phyloP scores from a whole-genome alignment of 345 rosid species.

The Acer yangbiense region DNA sequence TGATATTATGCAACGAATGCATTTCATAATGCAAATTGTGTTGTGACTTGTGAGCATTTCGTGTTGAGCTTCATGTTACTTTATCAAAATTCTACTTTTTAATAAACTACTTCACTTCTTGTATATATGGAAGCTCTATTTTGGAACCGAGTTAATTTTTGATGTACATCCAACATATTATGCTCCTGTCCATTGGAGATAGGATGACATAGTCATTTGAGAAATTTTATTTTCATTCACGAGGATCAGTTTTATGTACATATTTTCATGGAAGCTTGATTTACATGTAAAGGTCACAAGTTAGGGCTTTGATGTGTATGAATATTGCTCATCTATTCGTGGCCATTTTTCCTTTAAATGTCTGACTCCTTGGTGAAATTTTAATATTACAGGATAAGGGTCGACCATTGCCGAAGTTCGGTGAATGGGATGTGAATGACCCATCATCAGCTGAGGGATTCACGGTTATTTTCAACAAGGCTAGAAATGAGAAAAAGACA shows the following conservation, averaged over 20 bases:
- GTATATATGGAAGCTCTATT: neutral
- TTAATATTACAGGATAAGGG: constrained; percentile 38
- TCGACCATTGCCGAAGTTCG: constrained; percentile 58
- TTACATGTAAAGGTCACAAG: neutral
- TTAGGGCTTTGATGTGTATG: neutral
- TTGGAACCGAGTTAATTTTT: neutral
- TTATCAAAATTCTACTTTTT: neutral
- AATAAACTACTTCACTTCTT: neutral
- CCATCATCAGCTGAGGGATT: constrained; percentile 63
- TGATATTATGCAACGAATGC: neutral
- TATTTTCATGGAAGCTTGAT: neutral
- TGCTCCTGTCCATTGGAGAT: neutral
- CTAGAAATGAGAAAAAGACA: constrained; percentile 58
- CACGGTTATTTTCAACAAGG: constrained; percentile 63
- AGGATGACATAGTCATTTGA: neutral
- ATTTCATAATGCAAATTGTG: neutral
- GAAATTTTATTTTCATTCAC: neutral
- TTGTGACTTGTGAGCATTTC: neutral
- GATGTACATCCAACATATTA: neutral
- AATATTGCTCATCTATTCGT: neutral
- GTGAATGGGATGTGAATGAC: constrained; percentile 66
- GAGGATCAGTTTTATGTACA: neutral
- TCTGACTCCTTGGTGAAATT: neutral
- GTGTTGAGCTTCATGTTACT: neutral
- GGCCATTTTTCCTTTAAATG: constrained; percentile 3